A percentile compares a stretch with the other conserved stretches of the same genome.
These are phyloP conservation scores for Tricholoma furcatifolium DNA, from an alignment of 768 basidiomycete species.

Conservation along the genomic window DNA sequence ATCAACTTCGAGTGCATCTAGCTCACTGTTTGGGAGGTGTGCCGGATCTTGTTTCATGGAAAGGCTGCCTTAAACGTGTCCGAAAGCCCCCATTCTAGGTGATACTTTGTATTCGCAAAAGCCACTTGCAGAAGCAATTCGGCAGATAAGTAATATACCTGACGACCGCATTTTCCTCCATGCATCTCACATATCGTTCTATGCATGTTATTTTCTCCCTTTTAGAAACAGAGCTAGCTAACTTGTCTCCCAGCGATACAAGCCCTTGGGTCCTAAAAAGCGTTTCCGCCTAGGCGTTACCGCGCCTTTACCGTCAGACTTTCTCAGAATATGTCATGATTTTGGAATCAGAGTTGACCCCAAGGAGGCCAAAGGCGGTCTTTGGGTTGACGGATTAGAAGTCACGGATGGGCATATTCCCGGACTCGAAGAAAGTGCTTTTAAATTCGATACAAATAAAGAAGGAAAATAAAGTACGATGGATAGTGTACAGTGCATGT, in stretches of 20 bases:
- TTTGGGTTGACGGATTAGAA: conserved; percentile 43
- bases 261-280: conserved; percentile 39
- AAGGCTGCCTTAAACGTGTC: neutral
- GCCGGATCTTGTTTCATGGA: neutral
- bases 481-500: conserved; percentile 7
- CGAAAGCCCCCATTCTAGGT: conserved; percentile 64
- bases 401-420: conserved; percentile 31
- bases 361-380: conserved; percentile 39
- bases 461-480: neutral
- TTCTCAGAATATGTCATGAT: conserved; percentile 47
- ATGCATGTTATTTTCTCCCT: conserved; percentile 35
- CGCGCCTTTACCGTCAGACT: conserved; percentile 59
- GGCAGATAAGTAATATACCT: conserved; percentile 29
- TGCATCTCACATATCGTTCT: conserved; percentile 54
- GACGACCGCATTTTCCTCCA: conserved; percentile 59
- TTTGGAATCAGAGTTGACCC: conserved; percentile 40
- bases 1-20: conserved; percentile 69
- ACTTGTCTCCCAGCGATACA: conserved; percentile 42
- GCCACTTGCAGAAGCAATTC: conserved; percentile 24
- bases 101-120: conserved; percentile 51
- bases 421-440: conserved; percentile 32
- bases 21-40: conserved; percentile 49
- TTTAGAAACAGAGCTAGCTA: neutral
- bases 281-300: conserved; percentile 51
- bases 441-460: conserved; percentile 19